Percentiles rank a stretch among this genome's conserved stretches.
Evolutionary conservation across 306 rosid species (phyloP).

Genomic region (Acacia crassicarpa): DNA sequence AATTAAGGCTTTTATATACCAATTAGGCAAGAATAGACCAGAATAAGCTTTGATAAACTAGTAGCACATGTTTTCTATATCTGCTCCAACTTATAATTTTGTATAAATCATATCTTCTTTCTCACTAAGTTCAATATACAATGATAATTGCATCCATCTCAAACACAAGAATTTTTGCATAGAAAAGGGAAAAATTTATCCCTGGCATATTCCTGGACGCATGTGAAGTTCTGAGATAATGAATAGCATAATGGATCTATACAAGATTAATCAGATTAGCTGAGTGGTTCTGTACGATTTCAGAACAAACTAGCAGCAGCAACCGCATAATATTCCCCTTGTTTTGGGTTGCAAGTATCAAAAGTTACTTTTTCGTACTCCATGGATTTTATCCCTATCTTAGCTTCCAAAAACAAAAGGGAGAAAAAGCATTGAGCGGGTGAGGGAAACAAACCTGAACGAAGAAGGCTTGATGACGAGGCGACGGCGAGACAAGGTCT

Average conservation of each 20-base stretch:
- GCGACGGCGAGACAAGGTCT: not conserved
- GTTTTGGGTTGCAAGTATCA: not conserved
- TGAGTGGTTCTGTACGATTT: not conserved
- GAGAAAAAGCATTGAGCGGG: not conserved
- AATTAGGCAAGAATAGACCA: not conserved
- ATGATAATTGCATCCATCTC: not conserved
- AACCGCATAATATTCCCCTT: not conserved
- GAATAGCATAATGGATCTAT: not conserved
- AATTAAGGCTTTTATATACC: not conserved
- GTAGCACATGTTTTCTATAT: not conserved
- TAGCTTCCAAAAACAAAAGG: slow-evolving; percentile 7
- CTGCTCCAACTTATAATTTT: not conserved
- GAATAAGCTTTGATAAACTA: slow-evolving; percentile 1
- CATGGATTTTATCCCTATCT: not conserved
- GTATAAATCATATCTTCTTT: not conserved
- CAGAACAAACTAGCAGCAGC: not conserved
- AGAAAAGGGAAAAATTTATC: not conserved
- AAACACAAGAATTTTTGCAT: not conserved
- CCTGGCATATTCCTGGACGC: not conserved
- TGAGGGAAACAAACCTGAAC: not conserved
- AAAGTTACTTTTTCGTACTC: not conserved
- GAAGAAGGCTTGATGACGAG: not conserved
- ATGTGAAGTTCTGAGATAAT: not conserved
- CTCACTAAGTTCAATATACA: not conserved
- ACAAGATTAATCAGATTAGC: too few species aligned